Evolutionary conservation across 805 yeast genomes (phyloP), one percentile per base, ranked within the genome.

Genomic region (Jamesozyma hellenica): DNA sequence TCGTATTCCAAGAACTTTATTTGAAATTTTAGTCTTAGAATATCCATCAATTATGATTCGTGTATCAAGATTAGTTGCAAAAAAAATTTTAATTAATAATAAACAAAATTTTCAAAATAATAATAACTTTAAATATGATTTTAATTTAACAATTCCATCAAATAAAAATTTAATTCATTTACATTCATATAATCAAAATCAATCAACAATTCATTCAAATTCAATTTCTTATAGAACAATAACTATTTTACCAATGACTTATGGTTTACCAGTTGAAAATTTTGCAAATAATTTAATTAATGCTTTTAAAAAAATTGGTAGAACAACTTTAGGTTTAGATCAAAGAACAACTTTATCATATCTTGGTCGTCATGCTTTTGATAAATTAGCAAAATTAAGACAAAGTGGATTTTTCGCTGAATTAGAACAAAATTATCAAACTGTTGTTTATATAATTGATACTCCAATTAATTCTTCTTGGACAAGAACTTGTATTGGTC

Each of bases 361-460:
- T 55, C 64, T 90, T 44, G 98, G 98, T 1, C 72, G 85, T 39
- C 85, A 88, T 61, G 96, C 97, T 0, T 92, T 92, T 66, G 95
- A 86, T 58, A 86, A 78, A 49, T 67, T 92, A 35, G 84, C 96
- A 0, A 78, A 80, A 41, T 66, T 92, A 54, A 88, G 85, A 55
- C 79, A 88, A 45, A 75, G 92, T 31, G 95, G 96, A 0, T 84
- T 80, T 53, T 82, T 90, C 55, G 83, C 95, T 0, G 94, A 86
- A 49, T 67, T 92, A 36, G 98, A 90, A 65, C 96, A 88, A 51
- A 72, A 75, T 45, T 84, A 79, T 56, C 85, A 90, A 48, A 81
- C 86, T n/a, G 82, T 92, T 4, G 75, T 90, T 2, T 92, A 90
- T 53, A 77, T 90, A 11, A 88, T 92, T 19, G 97, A 92, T 52